Percentiles rank a stretch among this genome's conserved stretches.
Evolutionary conservation across 2,329 filamentous ascomycete species (phyloP).

Genomic region (Xylariaceae sp.): DNA sequence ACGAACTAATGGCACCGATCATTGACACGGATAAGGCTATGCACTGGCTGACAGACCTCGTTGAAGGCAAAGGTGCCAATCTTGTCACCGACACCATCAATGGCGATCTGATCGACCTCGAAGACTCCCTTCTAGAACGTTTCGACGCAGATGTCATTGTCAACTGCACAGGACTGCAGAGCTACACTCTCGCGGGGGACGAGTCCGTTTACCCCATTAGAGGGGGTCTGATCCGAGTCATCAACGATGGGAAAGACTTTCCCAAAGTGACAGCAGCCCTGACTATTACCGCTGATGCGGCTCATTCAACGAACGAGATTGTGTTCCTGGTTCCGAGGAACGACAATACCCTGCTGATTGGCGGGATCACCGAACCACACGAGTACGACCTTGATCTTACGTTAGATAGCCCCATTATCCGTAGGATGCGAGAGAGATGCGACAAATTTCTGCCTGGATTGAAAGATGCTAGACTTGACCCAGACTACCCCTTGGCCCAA

Average conservation of each 20-base stretch:
- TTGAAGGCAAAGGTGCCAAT: constrained; percentile 39
- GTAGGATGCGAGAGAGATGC: constrained; percentile 42
- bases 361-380: constrained; percentile 37
- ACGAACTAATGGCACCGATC: constrained; percentile 42
- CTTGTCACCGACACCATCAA: constrained; percentile 38
- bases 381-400: constrained; percentile 38
- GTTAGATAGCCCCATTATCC: constrained; percentile 38
- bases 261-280: constrained; percentile 40
- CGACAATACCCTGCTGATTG: constrained; percentile 42
- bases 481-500: constrained; percentile 42
- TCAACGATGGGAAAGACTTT: constrained; percentile 44
- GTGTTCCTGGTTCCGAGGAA: constrained; percentile 44
- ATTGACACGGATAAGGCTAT: constrained; percentile 47
- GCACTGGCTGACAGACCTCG: constrained; percentile 40
- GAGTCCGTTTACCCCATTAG: constrained; percentile 41
- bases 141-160: constrained; percentile 42
- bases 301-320: constrained; percentile 36
- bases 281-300: constrained; percentile 40
- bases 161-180: constrained; percentile 42
- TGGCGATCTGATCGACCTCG: constrained; percentile 35
- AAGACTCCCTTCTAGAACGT: constrained; percentile 31
- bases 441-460: constrained; percentile 41
- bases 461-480: constrained; percentile 39
- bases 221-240: constrained; percentile 42
- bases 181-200: constrained; percentile 37